Percentiles rank a stretch among this genome's conserved stretches.
Conservation (phyloP, 345 rosid species). For the Physaria fendleri region DNA sequence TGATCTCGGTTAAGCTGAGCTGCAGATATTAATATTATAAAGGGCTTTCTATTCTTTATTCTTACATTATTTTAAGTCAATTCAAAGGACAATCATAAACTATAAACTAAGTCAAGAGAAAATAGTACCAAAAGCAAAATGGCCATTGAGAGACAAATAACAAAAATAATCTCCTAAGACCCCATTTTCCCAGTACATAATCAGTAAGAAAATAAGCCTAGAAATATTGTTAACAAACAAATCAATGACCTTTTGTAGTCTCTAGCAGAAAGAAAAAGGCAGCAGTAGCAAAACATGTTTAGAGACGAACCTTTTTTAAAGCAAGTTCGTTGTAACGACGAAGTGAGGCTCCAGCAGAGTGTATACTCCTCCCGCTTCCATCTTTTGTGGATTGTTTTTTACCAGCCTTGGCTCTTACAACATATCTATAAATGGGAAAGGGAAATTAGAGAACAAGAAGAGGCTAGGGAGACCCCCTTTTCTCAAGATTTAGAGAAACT, state of each 20-base stretch:
- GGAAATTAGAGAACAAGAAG: neutral
- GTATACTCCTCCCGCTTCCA: constrained; percentile 67
- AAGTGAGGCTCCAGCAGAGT: constrained; percentile 97
- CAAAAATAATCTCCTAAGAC: neutral
- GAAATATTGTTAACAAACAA: neutral
- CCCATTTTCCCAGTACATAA: neutral
- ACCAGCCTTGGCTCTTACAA: constrained; percentile 97
- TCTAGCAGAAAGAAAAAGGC: neutral
- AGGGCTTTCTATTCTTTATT: neutral
- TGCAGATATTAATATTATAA: neutral
- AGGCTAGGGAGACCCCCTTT: neutral
- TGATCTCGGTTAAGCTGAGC: neutral
- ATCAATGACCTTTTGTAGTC: neutral
- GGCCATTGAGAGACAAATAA: neutral
- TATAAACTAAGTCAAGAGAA: constrained; percentile 6
- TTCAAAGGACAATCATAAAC: neutral
- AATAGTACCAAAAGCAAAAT: constrained; percentile 11
- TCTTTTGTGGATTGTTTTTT: constrained; percentile 93
- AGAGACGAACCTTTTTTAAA: constrained; percentile 67
- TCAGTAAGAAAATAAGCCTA: neutral
- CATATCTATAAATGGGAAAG: constrained; percentile 52
- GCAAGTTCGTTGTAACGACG: constrained; percentile 91
- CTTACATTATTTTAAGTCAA: neutral
- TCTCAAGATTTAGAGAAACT: neutral
- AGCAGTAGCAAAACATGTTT: neutral